Evolutionary conservation across 2,329 filamentous ascomycete species (phyloP), one percentile per base, ranked within the genome.

Genomic region (Colletotrichum lindemuthianum): DNA sequence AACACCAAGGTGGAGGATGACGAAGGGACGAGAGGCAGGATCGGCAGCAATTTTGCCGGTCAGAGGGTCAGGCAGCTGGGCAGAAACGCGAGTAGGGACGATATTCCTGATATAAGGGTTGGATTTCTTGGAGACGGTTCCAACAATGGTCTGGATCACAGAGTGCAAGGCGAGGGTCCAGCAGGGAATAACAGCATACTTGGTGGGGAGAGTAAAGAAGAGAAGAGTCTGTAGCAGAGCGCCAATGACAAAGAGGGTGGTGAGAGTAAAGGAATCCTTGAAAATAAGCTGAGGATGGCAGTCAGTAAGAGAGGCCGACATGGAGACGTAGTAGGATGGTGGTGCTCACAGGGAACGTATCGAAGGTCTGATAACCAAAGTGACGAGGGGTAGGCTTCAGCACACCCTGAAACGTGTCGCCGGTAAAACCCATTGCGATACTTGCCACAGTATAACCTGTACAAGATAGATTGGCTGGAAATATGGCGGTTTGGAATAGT

Each of bases 1-100:
- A 11, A 77, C 71, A 51, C 80, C 81, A 12, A 83, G 74, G 69
- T 81, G 77, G 72, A 83, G 81, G 59, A 81, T 78, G 40, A 81
- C 77, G 24, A 82, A 40, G 15, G 72, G 63, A 2, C 71, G 66
- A 2, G 70, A 59, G 11, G 72, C 71, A 2, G 78, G 73, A 41
- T 15, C 12, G 2, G 65, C 51, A 3, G 69, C 66, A 58, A 70
- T 72, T 59, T 74, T 75, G 6, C 61, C 41, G 47, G 75, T 72
- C 36, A 68, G 50, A 4, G 59, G 36, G 8, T 60, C 55, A 10
- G 79, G 76, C 2, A 77, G 50, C 44, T 77, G 76, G 1, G 78
- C 73, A 1, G 77, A 75, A 16, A 69, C 59, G 0, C 77, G 76
- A 37, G 75, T 77, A 1, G 67, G 72, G 8, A 81, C 53, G 4